Evolutionary conservation across 78 protist genomes (phyloP).

Genomic region (Cavenderia fasciculata): DNA sequence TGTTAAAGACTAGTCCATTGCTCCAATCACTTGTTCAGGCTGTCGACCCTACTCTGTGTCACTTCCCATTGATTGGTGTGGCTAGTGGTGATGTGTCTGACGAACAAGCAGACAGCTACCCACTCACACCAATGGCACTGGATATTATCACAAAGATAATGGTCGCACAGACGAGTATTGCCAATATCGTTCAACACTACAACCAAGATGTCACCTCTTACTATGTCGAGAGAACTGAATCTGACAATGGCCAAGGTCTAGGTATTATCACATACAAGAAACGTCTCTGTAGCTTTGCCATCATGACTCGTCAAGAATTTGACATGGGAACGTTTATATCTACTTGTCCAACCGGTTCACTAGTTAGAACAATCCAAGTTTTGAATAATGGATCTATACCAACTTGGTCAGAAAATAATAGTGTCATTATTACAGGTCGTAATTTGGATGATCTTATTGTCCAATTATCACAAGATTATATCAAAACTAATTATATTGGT

Average conservation of each 20-base stretch:
- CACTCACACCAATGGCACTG: not conserved
- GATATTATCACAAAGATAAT: not conserved
- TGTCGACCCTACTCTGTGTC: slow-evolving; percentile 9
- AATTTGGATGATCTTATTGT: no score
- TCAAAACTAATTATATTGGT: no score
- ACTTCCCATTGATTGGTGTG: not conserved
- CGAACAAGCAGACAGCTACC: slow-evolving; percentile 10
- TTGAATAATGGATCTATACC: not conserved
- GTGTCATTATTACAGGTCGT: not conserved
- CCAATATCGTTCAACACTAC: not conserved
- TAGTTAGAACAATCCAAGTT: not conserved
- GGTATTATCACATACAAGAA: not conserved
- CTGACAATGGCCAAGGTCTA: not conserved
- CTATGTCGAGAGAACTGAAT: not conserved
- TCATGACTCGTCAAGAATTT: not conserved
- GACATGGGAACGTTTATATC: not conserved
- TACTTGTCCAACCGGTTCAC: not conserved
- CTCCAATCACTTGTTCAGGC: not conserved
- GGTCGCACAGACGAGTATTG: not conserved
- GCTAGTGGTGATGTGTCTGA: no score
- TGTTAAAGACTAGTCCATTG: not conserved
- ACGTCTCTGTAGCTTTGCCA: not conserved
- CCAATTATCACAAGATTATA: no score
- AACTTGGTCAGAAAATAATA: not conserved
- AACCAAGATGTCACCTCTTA: not conserved